Evolutionary conservation across 169 alveolate genomes (phyloP).

Genomic region (Cryptosporidium parvum): DNA sequence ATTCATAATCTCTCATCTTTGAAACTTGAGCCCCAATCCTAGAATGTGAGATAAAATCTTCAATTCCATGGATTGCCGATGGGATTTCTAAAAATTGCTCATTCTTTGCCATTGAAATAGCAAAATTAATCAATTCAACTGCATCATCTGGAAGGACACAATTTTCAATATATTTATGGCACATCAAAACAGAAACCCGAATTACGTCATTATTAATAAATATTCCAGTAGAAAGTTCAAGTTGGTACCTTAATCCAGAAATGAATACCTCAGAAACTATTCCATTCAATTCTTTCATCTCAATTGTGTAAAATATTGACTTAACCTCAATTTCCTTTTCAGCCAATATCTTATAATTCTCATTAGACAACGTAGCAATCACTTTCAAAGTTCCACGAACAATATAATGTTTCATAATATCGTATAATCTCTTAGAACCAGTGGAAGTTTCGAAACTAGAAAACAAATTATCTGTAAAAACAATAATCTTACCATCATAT

Average conservation of each 20-base stretch:
- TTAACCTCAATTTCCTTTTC: constrained; percentile 6
- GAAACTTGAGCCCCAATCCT: constrained; percentile 5
- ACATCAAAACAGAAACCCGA: neutral
- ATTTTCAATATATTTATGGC: constrained; percentile 20
- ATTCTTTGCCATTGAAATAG: constrained; percentile 14
- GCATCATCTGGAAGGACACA: constrained; percentile 35
- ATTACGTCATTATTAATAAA: constrained; percentile 23
- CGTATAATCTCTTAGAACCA: neutral
- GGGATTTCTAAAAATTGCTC: constrained; percentile 24
- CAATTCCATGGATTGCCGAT: constrained; percentile 5
- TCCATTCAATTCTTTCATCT: constrained; percentile 14
- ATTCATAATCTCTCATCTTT: constrained; percentile 27
- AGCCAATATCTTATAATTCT: neutral
- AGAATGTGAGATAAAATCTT: constrained; percentile 13
- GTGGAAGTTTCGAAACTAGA: neutral
- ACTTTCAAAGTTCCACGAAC: constrained; percentile 9
- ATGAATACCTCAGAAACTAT: constrained; percentile 24
- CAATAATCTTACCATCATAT: constrained; percentile 25
- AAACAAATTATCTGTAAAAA: constrained; percentile 22
- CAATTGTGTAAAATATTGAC: neutral
- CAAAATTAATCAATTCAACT: constrained; percentile 24
- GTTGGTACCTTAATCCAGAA: constrained; percentile 15
- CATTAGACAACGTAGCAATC: constrained; percentile 1
- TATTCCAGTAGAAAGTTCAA: constrained; percentile 33
- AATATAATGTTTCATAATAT: constrained; percentile 5